Conservation (phyloP, 2,329 filamentous ascomycete genomes). For the Fusarium guadeloupense region DNA sequence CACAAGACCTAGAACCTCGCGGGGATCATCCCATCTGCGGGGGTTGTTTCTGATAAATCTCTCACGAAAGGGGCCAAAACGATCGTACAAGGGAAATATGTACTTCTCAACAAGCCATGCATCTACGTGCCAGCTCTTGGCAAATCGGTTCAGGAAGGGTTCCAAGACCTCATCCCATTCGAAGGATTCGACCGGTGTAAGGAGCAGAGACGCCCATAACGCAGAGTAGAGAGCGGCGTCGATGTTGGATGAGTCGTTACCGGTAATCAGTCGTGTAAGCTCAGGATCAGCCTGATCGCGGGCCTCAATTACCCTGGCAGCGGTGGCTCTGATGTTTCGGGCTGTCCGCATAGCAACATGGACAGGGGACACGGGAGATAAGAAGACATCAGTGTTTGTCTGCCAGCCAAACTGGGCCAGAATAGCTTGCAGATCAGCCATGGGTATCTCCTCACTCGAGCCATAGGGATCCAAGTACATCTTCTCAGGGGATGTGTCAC, state of each 20-base stretch:
- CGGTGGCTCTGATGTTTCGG: slow-evolving; percentile 83
- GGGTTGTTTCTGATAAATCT: slow-evolving; percentile 41
- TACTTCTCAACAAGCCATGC: slow-evolving; percentile 75
- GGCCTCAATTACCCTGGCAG: slow-evolving; percentile 43
- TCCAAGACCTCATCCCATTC: slow-evolving; percentile 71
- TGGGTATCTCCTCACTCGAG: slow-evolving; percentile 71
- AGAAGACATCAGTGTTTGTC: slow-evolving; percentile 58
- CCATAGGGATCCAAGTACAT: slow-evolving; percentile 90
- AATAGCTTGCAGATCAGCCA: slow-evolving; percentile 65
- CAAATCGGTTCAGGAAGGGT: slow-evolving; percentile 64
- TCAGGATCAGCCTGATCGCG: slow-evolving; percentile 42
- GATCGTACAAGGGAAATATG: slow-evolving; percentile 67
- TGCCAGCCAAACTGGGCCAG: slow-evolving; percentile 62
- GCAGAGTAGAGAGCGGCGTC: slow-evolving; percentile 74
- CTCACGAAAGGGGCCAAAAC: slow-evolving; percentile 48
- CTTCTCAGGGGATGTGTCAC: slow-evolving; percentile 51
- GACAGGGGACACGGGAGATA: slow-evolving; percentile 70
- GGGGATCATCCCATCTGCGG: slow-evolving; percentile 44
- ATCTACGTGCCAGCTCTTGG: slow-evolving; percentile 66
- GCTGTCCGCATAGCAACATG: slow-evolving; percentile 76
- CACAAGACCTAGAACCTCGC: slow-evolving; percentile 48
- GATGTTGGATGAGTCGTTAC: slow-evolving; percentile 54
- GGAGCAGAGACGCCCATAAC: slow-evolving; percentile 74
- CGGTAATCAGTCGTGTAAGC: slow-evolving; percentile 49
- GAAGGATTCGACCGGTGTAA: slow-evolving; percentile 57